Conservation (phyloP, 179 eudicot genomes). For the Actinidia arguta region DNA sequence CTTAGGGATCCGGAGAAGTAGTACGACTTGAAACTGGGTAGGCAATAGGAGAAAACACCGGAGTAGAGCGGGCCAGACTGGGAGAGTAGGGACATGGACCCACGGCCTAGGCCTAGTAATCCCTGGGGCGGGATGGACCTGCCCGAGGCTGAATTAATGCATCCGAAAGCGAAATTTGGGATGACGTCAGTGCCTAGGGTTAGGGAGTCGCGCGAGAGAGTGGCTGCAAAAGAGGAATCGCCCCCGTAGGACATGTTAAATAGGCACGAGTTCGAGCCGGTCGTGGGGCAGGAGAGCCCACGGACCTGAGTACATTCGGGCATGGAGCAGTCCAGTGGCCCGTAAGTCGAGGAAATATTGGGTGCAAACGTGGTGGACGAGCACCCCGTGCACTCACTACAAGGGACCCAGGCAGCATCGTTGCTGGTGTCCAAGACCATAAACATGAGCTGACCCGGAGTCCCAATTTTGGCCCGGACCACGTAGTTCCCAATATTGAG, state of each 20-base stretch:
- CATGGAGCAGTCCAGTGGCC: slow-evolving; percentile 54
- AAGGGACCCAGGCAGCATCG: slow-evolving; percentile 81
- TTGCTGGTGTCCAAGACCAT: slow-evolving; percentile 90
- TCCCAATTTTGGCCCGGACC: slow-evolving; percentile 74
- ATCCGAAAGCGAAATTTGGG: slow-evolving; percentile 74
- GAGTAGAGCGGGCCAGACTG: slow-evolving; percentile 69
- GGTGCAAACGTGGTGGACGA: slow-evolving; percentile 57
- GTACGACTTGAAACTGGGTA: slow-evolving; percentile 90
- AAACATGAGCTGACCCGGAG: slow-evolving; percentile 81
- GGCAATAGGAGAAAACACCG: slow-evolving; percentile 83
- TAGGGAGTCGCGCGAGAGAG: slow-evolving; percentile 69
- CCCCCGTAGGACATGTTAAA: slow-evolving; percentile 89
- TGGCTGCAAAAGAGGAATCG: slow-evolving; percentile 71
- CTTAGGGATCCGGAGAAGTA: slow-evolving; percentile 92
- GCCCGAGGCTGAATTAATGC: slow-evolving; percentile 65
- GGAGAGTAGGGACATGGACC: slow-evolving; percentile 75
- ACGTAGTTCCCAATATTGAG: slow-evolving; percentile 80
- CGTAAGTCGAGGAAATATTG: slow-evolving; percentile 63
- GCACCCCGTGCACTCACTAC: slow-evolving; percentile 76
- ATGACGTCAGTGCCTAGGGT: slow-evolving; percentile 50
- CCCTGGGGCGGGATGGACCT: slow-evolving; percentile 85
- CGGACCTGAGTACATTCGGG: slow-evolving; percentile 66
- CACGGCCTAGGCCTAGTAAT: slow-evolving; percentile 86
- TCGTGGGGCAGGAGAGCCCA: slow-evolving; percentile 63
- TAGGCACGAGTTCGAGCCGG: slow-evolving; percentile 49